Evolutionary conservation across 2,329 filamentous ascomycete genomes (phyloP), one percentile per base, ranked within the genome.

Genomic region (Beauveria brongniartii): DNA sequence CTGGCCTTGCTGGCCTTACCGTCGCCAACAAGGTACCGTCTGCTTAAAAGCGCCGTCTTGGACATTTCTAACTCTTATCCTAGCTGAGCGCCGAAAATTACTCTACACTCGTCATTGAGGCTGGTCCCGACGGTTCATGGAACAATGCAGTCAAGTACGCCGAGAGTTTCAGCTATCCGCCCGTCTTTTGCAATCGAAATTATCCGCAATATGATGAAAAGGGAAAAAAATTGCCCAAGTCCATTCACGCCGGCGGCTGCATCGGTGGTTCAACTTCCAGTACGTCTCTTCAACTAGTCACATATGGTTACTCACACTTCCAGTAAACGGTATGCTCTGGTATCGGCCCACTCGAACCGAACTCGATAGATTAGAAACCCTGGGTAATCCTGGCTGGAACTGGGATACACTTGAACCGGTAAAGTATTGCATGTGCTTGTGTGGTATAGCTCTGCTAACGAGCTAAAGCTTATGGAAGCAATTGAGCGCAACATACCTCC

Each of bases 1-100:
- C 72, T 8, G 75, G 75, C 1, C 65, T 77, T 7, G 67, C 68
- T 18, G 75, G 76, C 14, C 69, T 77, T 1, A 62, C 60, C 1
- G 62, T 63, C 10, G 63, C 55, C 20, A 65, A 64, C 34, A 65
- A 65, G 60, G 63, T 61, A 48, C n/a, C 56, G 30, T 14, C 5
- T 9, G 5, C 3, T 26, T 5, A 5, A 48, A 7, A 20, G 41
- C n/a, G 16, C 37, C 30, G 41, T 50, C 12, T 8, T 4, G 26
- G 34, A 40, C 5, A n/a, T 24, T 20, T 22, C 24, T 59, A 20
- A 44, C 48, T 62, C 16, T 56, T 30, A 1, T 34, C 53, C 16
- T 53, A 65, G 62, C 64, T 69, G 12, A 69, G 67, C 52, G 63
- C 57, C 1, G 47, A 59, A 24, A 65, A 67, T 37, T 62, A 65